Percentiles rank a stretch among this genome's conserved stretches.
Conservation (phyloP, 2,329 filamentous ascomycete genomes). For the Apiospora kogelbergensis region DNA sequence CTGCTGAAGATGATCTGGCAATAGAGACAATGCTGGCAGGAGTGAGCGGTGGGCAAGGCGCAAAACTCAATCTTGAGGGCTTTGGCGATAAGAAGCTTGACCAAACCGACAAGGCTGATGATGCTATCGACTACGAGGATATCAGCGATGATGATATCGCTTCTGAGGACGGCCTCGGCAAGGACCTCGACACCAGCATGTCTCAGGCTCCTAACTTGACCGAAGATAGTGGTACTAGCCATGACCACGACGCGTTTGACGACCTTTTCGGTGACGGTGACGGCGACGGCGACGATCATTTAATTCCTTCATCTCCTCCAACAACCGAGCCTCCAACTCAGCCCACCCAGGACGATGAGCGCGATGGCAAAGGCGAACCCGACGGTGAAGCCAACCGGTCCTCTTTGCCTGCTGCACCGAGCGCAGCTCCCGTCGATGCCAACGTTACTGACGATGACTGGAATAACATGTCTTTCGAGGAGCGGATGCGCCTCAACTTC, state of each 20-base stretch:
- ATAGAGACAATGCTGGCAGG: constrained; percentile 45
- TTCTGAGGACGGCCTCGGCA: constrained; percentile 62
- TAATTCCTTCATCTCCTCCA: constrained; percentile 44
- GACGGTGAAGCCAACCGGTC: constrained; percentile 2
- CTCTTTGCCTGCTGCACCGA: constrained; percentile 6
- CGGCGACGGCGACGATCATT: constrained; percentile 55
- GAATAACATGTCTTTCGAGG: constrained; percentile 36
- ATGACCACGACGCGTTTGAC: constrained; percentile 65
- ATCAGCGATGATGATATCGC: constrained; percentile 90
- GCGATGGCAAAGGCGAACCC: neutral
- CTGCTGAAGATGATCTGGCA: constrained; percentile 32
- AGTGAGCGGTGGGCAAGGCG: constrained; percentile 43
- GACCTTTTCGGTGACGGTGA: constrained; percentile 69
- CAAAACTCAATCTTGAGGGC: constrained; percentile 41
- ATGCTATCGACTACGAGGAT: constrained; percentile 88
- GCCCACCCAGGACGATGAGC: neutral
- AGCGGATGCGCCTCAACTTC: constrained; percentile 42
- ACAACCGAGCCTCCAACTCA: constrained; percentile 23
- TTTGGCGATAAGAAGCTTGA: constrained; percentile 50
- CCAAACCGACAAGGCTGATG: constrained; percentile 79
- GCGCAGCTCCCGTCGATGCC: constrained; percentile 13
- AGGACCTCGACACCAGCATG: constrained; percentile 32
- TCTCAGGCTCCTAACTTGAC: constrained; percentile 54
- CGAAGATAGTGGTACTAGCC: constrained; percentile 60
- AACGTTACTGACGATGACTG: constrained; percentile 34